Conservation (phyloP, 345 rosid genomes). For the Xanthoceras sorbifolium region DNA sequence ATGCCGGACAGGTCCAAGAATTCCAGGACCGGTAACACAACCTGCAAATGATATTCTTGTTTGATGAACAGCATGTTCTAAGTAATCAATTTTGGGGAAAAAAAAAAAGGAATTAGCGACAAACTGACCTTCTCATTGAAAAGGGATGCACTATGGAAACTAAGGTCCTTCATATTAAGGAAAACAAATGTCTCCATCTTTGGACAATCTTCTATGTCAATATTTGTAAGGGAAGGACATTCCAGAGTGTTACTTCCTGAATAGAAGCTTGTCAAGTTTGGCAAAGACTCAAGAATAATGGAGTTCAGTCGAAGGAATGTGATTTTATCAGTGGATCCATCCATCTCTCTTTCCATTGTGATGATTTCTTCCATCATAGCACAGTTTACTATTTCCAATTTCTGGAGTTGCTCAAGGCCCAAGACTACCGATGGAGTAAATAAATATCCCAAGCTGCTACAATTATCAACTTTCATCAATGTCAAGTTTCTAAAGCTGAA, state of each 20-base stretch:
- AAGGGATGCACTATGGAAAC: not conserved
- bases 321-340: not conserved
- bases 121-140: conserved; percentile 11
- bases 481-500: not conserved
- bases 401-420: not conserved
- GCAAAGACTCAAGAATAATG: conserved; percentile 6
- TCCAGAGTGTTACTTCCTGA: not conserved
- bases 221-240: not conserved
- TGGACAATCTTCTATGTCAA: not conserved
- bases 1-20: not conserved
- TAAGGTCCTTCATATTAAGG: not conserved
- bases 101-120: no score
- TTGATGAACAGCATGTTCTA: no score
- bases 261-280: conserved; percentile 12
- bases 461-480: not conserved
- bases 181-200: not conserved
- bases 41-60: no score
- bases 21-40: not conserved
- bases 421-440: not conserved
- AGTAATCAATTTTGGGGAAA: no score
- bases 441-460: not conserved
- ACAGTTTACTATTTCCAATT: not conserved
- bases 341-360: not conserved
- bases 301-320: not conserved
- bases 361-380: not conserved